phyloP scores from a whole-genome alignment of 2,329 filamentous ascomycete species.

The Colletotrichum tropicale region DNA sequence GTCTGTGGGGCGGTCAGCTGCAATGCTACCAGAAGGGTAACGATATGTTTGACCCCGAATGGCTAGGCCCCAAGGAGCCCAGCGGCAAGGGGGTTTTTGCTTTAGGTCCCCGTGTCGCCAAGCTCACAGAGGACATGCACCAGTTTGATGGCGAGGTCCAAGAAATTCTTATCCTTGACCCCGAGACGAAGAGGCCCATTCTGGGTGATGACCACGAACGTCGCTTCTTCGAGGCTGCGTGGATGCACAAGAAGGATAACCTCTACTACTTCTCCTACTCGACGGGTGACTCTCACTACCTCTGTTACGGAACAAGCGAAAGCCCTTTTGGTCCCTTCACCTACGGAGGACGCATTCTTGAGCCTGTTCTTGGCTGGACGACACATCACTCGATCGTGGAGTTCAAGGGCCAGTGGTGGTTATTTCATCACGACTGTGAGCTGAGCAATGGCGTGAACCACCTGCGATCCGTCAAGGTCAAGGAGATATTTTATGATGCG shows the following conservation, averaged over 20 bases:
- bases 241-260: conserved; percentile 75
- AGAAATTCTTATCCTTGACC: conserved; percentile 69
- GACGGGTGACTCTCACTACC: conserved; percentile 77
- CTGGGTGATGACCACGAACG: conserved; percentile 72
- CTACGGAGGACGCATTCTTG: conserved; percentile 72
- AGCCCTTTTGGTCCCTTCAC: conserved; percentile 75
- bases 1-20: conserved; percentile 81
- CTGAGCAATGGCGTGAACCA: conserved; percentile 73
- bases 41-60: conserved; percentile 57
- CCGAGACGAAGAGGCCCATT: conserved; percentile 63
- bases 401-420: conserved; percentile 72
- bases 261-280: conserved; percentile 80
- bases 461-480: conserved; percentile 74
- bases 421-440: conserved; percentile 79
- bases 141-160: conserved; percentile 58
- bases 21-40: conserved; percentile 72
- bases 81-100: conserved; percentile 59
- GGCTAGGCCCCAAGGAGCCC: conserved; percentile 64
- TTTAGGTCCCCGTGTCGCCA: conserved; percentile 70
- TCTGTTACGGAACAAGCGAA: conserved; percentile 71
- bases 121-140: conserved; percentile 69
- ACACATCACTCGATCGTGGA: conserved; percentile 82
- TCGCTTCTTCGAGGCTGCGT: conserved; percentile 81
- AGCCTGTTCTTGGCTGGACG: conserved; percentile 81
- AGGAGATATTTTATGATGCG: conserved; percentile 75